Percentiles rank a stretch among this genome's conserved stretches.
These are phyloP conservation scores for Suhomyces pyralidae DNA, from an alignment of 805 yeast species.

Conservation along the genomic window DNA sequence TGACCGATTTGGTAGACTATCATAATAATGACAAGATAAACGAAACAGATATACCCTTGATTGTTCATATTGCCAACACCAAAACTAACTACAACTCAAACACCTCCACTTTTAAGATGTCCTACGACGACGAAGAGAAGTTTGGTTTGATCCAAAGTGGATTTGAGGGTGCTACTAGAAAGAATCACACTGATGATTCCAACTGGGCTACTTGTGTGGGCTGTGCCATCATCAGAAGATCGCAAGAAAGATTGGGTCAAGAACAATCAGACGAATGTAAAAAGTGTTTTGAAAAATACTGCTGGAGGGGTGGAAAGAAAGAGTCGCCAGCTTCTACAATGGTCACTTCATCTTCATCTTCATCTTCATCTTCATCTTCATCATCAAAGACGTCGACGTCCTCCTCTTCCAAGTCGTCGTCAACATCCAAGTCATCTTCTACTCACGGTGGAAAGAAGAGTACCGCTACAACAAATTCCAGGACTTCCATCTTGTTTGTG, in stretches of 20 bases:
- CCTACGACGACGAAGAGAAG: constrained; percentile 16
- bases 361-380: not conserved
- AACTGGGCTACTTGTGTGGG: constrained; percentile 24
- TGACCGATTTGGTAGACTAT: constrained; percentile 16
- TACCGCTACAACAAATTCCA: not conserved
- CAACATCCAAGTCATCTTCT: not conserved
- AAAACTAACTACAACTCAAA: constrained; percentile 17
- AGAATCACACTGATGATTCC: constrained; percentile 18
- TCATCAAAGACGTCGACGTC: not conserved
- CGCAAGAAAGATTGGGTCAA: constrained; percentile 20
- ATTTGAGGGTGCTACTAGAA: constrained; percentile 17
- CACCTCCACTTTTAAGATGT: constrained; percentile 22
- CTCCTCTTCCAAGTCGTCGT: constrained; percentile 1
- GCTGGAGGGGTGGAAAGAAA: constrained; percentile 18
- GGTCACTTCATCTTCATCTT: not conserved
- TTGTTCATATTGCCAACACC: constrained; percentile 17
- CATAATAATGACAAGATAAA: constrained; percentile 18
- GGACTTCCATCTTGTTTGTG: not conserved
- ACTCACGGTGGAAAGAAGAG: constrained; percentile 1
- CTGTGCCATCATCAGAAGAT: constrained; percentile 23
- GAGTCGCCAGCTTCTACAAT: constrained; percentile 11
- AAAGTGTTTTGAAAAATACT: constrained; percentile 18
- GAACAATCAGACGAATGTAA: constrained; percentile 20
- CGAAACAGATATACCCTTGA: constrained; percentile 26
- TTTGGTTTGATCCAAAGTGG: constrained; percentile 17